Evolutionary conservation across 192 early-diverging fungal genomes (phyloP).

Genomic region (Backusella morwellensis): DNA sequence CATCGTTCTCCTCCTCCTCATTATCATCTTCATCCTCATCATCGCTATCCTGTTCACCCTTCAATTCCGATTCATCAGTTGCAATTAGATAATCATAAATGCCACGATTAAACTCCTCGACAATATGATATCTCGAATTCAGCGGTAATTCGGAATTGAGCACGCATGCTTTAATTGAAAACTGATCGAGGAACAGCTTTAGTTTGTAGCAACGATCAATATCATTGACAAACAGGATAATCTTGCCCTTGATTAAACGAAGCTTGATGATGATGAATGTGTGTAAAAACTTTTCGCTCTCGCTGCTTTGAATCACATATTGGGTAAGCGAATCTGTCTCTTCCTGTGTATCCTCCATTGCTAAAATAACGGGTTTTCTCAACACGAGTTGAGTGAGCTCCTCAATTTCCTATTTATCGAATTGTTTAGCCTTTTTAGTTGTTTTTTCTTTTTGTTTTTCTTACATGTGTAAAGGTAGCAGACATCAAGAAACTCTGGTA

Average conservation of each 20-base stretch:
- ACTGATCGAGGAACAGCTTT: constrained; percentile 96
- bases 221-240: constrained; percentile 94
- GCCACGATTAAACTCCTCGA: constrained; percentile 96
- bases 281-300: constrained; percentile 87
- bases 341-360: constrained; percentile 75
- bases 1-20: constrained; percentile 30
- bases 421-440: no score
- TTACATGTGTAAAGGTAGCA: constrained; percentile 78
- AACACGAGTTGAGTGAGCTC: constrained; percentile 81
- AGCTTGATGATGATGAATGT: constrained; percentile 90
- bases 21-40: constrained; percentile 53
- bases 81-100: constrained; percentile 95
- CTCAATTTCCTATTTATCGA: constrained; percentile 70
- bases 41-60: constrained; percentile 62
- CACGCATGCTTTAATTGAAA: constrained; percentile 86
- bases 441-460: neutral
- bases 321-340: constrained; percentile 70
- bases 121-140: constrained; percentile 90
- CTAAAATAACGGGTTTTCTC: constrained; percentile 78
- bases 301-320: constrained; percentile 70
- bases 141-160: constrained; percentile 95
- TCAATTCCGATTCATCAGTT: constrained; percentile 83
- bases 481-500: constrained; percentile 93
- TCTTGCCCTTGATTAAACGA: constrained; percentile 84
- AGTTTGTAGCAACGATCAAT: constrained; percentile 91